Evolutionary conservation across 2,329 filamentous ascomycete species (phyloP), one percentile per base, ranked within the genome.

Genomic region (Coniella vitis): DNA sequence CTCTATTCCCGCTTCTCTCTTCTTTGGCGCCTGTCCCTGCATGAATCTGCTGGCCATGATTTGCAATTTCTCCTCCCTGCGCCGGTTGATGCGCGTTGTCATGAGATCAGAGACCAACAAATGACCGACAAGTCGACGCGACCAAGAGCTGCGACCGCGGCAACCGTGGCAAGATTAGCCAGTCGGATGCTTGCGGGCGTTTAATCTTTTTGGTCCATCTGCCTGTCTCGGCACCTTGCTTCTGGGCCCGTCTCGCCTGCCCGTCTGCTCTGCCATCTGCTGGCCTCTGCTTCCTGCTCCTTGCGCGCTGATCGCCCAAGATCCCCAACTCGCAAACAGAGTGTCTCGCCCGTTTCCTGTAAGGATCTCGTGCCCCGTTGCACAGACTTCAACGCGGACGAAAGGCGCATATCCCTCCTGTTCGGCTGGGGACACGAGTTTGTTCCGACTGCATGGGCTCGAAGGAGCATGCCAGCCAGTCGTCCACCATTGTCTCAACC

Each of bases 201-300:
- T 10, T 25, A 22, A 32, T 17, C 44, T 16, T 17, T n/a, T 35
- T 38, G 40, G 37, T 40, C 49, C 40, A 21, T 52, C 49, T 32
- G 31, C 25, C 41, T 52, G 49, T 52, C 49, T 52, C 49, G 49
- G 49, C 49, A 17, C 38, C 21, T 10, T 45, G 40, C 49, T 39
- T 39, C 49, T 31, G 49, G 45, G 38, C 32, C 38, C 17, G 22
- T 14, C 7, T n/a, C 9, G 31, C 39, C 13, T 16, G 38, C 38
- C 38, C 40, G 16, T 16, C 31, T 42, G 4, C 10, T 4, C 29
- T 35, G 14, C 4, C 7, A n/a, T 34, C 25, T 17, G 36, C 19
- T 13, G 14, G 22, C 8, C 12, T 4, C 10, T 39, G 21, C 20
- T 22, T 36, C 17, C 14, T 16, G 21, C 16, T 19, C 19, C 14